Conservation (phyloP, 2,329 filamentous ascomycete genomes). For the Botryosphaeria dothidea region DNA sequence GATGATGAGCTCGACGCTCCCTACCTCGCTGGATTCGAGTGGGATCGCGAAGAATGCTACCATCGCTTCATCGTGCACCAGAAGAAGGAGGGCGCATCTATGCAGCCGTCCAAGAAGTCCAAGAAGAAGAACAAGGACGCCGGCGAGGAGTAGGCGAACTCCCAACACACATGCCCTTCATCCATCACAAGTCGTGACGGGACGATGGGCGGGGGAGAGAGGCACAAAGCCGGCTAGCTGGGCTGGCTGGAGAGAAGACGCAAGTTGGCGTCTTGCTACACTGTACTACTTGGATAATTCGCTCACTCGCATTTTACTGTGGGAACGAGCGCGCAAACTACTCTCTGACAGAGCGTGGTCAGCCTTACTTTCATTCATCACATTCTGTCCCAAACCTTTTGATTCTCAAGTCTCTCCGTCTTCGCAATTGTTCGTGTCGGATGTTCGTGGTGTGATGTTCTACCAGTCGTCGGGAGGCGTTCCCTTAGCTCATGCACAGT, state of each 20-base stretch:
- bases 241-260: background rate
- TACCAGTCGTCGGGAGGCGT: background rate
- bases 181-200: background rate
- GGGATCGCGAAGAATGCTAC: conserved; percentile 92
- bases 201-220: background rate
- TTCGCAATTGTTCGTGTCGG: background rate
- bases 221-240: background rate
- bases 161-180: background rate
- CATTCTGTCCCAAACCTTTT: background rate
- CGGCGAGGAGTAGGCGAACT: conserved; percentile 27
- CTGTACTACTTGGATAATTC: conserved; percentile 12
- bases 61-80: conserved; percentile 85
- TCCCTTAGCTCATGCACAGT: conserved; percentile 13
- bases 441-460: conserved; percentile 19
- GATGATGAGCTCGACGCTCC: conserved; percentile 89
- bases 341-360: background rate
- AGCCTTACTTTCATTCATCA: conserved; percentile 3
- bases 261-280: background rate
- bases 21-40: conserved; percentile 92
- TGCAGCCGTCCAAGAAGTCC: conserved; percentile 38
- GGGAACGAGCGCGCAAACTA: background rate
- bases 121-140: conserved; percentile 36
- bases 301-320: background rate
- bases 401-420: background rate
- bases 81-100: conserved; percentile 63